phyloP scores from a whole-genome alignment of 441 rosid genomes.

The Melastoma candidum region DNA sequence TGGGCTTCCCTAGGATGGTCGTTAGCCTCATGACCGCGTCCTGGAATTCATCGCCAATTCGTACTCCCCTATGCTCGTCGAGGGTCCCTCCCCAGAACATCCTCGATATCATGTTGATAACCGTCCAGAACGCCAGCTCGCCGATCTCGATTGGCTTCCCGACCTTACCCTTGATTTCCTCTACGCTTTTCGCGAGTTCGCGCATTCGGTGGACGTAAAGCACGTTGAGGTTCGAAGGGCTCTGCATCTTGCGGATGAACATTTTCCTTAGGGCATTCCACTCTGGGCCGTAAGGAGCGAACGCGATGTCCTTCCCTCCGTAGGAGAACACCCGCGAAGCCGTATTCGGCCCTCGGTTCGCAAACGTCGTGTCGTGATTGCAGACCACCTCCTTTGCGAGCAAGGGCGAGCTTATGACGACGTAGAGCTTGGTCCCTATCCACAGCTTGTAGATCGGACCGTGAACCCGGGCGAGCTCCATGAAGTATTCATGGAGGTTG shows the following conservation, averaged over 20 bases:
- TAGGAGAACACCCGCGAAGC: background rate
- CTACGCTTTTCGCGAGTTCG: no score
- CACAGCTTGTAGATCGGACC: slow-evolving; percentile 1
- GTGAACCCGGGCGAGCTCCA: background rate
- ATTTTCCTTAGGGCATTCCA: background rate
- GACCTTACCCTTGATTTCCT: no score
- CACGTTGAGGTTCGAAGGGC: background rate
- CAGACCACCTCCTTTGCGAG: no score
- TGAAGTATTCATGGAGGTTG: background rate
- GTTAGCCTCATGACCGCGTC: slow-evolving; percentile 20
- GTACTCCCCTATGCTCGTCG: slow-evolving; percentile 22
- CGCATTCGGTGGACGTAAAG: background rate
- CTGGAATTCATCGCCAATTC: slow-evolving; percentile 22
- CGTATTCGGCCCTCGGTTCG: no score
- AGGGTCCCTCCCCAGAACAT: slow-evolving; percentile 4
- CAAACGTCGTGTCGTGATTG: no score
- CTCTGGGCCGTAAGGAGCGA: background rate
- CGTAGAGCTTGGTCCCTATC: background rate
- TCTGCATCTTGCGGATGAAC: background rate
- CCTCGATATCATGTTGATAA: background rate
- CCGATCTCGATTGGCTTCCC: no score
- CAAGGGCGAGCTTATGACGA: background rate
- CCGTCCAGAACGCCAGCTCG: no score
- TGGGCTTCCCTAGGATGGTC: slow-evolving; percentile 30
- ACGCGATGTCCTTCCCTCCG: background rate